Percentiles rank a stretch among this genome's conserved stretches.
Evolutionary conservation across 768 basidiomycete species (phyloP).

Genomic region (Tricholoma sp.): DNA sequence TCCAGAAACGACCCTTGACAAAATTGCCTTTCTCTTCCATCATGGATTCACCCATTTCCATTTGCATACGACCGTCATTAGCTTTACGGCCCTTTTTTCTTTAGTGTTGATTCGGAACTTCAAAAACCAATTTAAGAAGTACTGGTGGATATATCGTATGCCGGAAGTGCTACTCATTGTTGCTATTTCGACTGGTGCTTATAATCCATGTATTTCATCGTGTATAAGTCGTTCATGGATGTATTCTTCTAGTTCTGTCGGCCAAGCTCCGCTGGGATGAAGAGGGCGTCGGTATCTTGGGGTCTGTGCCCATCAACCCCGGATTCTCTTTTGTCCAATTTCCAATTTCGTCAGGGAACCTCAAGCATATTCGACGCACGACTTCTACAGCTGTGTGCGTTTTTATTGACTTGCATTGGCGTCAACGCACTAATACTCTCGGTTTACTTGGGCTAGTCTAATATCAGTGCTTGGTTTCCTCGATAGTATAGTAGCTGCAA

Average conservation of each 20-base stretch:
- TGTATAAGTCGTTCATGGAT: background rate
- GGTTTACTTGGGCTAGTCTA: constrained; percentile 38
- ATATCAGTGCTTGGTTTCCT: constrained; percentile 86
- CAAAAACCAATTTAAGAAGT: constrained; percentile 54
- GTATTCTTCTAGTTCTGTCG: constrained; percentile 54
- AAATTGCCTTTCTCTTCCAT: constrained; percentile 69
- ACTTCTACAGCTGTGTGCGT: constrained; percentile 79
- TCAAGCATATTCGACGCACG: constrained; percentile 68
- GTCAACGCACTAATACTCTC: background rate
- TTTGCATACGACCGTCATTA: constrained; percentile 64
- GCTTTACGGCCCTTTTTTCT: constrained; percentile 61
- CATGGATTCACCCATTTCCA: constrained; percentile 55
- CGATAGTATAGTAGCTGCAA: constrained; percentile 93
- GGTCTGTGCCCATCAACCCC: constrained; percentile 62
- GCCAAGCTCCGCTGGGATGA: constrained; percentile 67
- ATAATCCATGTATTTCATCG: background rate
- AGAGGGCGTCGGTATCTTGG: constrained; percentile 80
- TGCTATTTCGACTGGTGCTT: constrained; percentile 73
- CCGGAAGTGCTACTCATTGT: constrained; percentile 93
- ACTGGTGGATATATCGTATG: constrained; percentile 70
- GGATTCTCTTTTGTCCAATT: constrained; percentile 63
- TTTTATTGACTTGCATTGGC: constrained; percentile 5
- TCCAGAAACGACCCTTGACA: constrained; percentile 69
- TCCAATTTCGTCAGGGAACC: constrained; percentile 57
- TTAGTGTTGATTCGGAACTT: constrained; percentile 59